Conservation (phyloP, 495 filamentous ascomycete genomes). For the Trichoderma parareesei region DNA sequence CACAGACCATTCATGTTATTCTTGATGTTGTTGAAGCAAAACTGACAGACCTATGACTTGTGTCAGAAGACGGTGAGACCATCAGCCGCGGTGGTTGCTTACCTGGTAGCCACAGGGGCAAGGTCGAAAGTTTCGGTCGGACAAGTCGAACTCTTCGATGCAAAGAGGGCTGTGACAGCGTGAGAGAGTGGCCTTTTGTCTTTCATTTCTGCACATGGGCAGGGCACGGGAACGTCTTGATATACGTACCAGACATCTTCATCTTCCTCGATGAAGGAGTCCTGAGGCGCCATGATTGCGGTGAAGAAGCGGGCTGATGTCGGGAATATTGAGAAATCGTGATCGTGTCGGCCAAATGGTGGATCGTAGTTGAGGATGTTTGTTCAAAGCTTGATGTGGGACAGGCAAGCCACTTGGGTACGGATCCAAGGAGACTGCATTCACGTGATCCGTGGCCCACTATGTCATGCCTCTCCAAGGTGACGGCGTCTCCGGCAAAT, state of each 20-base stretch:
- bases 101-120: slow-evolving; percentile 99
- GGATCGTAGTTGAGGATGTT: neutral
- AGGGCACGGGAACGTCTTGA: neutral
- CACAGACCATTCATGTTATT: slow-evolving; percentile 91
- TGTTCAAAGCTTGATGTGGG: slow-evolving; percentile 1
- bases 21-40: slow-evolving; percentile 98
- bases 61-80: slow-evolving; percentile 15
- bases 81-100: slow-evolving; percentile 20
- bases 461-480: neutral
- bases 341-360: neutral
- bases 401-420: slow-evolving; percentile 11
- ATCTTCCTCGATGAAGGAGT: slow-evolving; percentile 95
- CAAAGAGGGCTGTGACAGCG: slow-evolving; percentile 70
- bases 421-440: slow-evolving; percentile 11
- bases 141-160: slow-evolving; percentile 97
- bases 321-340: neutral
- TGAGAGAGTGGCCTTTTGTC: slow-evolving; percentile 11
- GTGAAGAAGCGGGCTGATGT: neutral
- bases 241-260: slow-evolving; percentile 73
- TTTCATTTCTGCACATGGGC: too few relatives aligned
- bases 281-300: slow-evolving; percentile 66
- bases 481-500: neutral
- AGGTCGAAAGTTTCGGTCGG: slow-evolving; percentile 92
- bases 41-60: slow-evolving; percentile 81
- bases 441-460: neutral